Conservation (phyloP, 1,139 yeast genomes). For the Scheffersomyces illinoinensis region DNA sequence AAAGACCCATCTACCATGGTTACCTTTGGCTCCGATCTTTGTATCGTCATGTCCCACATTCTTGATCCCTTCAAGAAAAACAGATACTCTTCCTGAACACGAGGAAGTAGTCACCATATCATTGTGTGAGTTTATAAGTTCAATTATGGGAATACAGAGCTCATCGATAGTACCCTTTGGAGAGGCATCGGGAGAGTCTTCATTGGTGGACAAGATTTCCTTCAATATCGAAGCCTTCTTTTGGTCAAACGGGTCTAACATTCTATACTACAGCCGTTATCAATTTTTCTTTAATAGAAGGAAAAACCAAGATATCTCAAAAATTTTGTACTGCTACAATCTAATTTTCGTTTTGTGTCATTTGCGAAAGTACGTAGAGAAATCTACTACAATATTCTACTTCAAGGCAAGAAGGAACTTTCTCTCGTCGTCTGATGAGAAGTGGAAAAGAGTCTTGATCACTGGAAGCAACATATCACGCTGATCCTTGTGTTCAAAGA, state of each 20-base stretch:
- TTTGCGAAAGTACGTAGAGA: not conserved
- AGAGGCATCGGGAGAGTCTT: conserved; percentile 61
- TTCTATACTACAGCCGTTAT: conserved; percentile 4
- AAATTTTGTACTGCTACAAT: not conserved
- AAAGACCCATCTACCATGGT: conserved; percentile 82
- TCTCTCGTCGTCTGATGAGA: conserved; percentile 70
- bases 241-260: conserved; percentile 64
- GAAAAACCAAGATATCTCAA: not conserved
- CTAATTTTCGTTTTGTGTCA: conserved; percentile 1
- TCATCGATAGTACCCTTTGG: conserved; percentile 85
- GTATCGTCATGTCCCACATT: conserved; percentile 17
- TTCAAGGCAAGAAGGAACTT: conserved; percentile 64
- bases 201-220: conserved; percentile 49
- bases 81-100: conserved; percentile 85
- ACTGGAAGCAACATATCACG: conserved; percentile 84
- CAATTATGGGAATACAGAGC: conserved; percentile 68
- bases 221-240: conserved; percentile 61
- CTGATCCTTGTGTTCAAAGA: conserved; percentile 90
- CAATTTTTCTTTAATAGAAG: no score
- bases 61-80: conserved; percentile 68
- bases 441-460: conserved; percentile 67
- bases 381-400: conserved; percentile 14
- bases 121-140: conserved; percentile 58
- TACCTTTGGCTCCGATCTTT: conserved; percentile 81
- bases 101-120: conserved; percentile 86